Conservation (phyloP, 192 early-diverging fungal species). For the Cladochytrium replicatum region DNA sequence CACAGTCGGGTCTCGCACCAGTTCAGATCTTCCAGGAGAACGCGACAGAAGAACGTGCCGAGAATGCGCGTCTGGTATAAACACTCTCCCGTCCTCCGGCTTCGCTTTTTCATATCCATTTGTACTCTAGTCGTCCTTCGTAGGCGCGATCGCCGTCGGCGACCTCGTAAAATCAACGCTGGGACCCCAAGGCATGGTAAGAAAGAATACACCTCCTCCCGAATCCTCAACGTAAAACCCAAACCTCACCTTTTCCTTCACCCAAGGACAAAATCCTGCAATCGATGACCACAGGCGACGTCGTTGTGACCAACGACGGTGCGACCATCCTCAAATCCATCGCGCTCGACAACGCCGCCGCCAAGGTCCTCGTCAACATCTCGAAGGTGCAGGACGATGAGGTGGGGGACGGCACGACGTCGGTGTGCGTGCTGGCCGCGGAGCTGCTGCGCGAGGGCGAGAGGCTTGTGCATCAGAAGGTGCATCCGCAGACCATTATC, state of each 20-base stretch:
- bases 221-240: no score
- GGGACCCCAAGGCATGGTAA: slow-evolving; percentile 96
- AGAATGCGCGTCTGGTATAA: slow-evolving; percentile 91
- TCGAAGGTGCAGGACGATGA: slow-evolving; percentile 99
- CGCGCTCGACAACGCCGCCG: slow-evolving; percentile 94
- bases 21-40: slow-evolving; percentile 93
- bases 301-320: slow-evolving; percentile 96
- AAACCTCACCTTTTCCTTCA: background rate
- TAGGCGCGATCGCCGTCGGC: slow-evolving; percentile 97
- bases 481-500: slow-evolving; percentile 96
- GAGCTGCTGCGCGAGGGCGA: slow-evolving; percentile 93
- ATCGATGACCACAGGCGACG: slow-evolving; percentile 71
- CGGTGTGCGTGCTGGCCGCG: slow-evolving; percentile 93
- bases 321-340: slow-evolving; percentile 99
- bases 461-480: slow-evolving; percentile 80
- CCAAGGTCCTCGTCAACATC: slow-evolving; percentile 95
- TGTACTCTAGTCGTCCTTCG: slow-evolving; percentile 70
- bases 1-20: no score
- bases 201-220: slow-evolving; percentile 2
- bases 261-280: slow-evolving; percentile 99
- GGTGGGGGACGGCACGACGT: slow-evolving; percentile 99
- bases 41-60: slow-evolving; percentile 91
- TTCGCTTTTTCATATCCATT: no score
- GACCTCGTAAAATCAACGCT: slow-evolving; percentile 96
- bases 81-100: no score